Evolutionary conservation across 495 filamentous ascomycete species (phyloP), one percentile per base, ranked within the genome.

Genomic region (Letharia lupina): DNA sequence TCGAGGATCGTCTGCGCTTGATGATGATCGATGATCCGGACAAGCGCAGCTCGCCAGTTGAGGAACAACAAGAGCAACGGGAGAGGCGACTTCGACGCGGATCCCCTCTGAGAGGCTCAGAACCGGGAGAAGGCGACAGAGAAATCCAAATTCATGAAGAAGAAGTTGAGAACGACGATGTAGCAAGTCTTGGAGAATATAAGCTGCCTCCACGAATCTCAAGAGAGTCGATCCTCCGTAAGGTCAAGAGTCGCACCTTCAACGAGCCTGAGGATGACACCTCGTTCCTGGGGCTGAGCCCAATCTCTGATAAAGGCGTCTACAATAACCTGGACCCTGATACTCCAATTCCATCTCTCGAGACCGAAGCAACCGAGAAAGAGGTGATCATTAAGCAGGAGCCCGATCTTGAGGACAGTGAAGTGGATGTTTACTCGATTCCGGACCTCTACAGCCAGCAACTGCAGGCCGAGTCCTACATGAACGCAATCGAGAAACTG

Each of bases 151-250:
- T 72, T 37, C 72, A 75, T 64, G 77, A 75, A 65, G 76, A 77
- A 67, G 70, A 69, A 66, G 60, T 72, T 59, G 78, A 77, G 50
- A 78, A 82, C 35, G 83, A 85, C 62, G 81, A 77, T 20, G 68
- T 84, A 48, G 83, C 79, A 50, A 83, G 84, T 12, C 73, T 85
- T 35, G 83, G 79, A 18, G 82, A 86, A 42, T 87, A 86, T 64
- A 81, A 87, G 61, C 75, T 87, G 0, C 84, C 87, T 41, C 89
- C 90, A 18, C 88, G 87, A 39, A 93, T 96, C 71, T 97, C 94
- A 44, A 84, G 94, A 31, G 94, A 97, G 72, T 96, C 92, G 0
- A 98, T 98, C 65, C 77, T 96, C 60, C 86, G 91, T 20, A 91
- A 91, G 65, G 87, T 98, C 33, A 91, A 93, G 70, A 87, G 71